Conservation (phyloP, 306 rosid species). For the barrel medic (Medicago truncatula) region MtrunA17r5.0-ANR NC_053042.1:37849001-37849500, state of each 20-base stretch:
- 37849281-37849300: slow-evolving; percentile 63
- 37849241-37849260: slow-evolving; percentile 53
- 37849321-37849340: slow-evolving; percentile 22
- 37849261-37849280: slow-evolving; percentile 47
- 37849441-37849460: slow-evolving; percentile 1
- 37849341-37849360: slow-evolving; percentile 30
- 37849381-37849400: slow-evolving; percentile 22
- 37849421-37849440: slow-evolving; percentile 2
- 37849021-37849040: slow-evolving; percentile 79
- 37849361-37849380: slow-evolving; percentile 28
- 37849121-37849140: slow-evolving; percentile 85
- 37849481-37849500: slow-evolving; percentile 60
- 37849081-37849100: slow-evolving; percentile 77
- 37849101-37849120: slow-evolving; percentile 77
- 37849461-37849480: slow-evolving; percentile 17
- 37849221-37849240: slow-evolving; percentile 57
- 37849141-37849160: slow-evolving; percentile 54
- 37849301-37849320: slow-evolving; percentile 33
- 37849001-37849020: slow-evolving; percentile 89
- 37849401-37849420: slow-evolving; percentile 8
- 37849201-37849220: slow-evolving; percentile 42
- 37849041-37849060: slow-evolving; percentile 74
- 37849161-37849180: slow-evolving; percentile 54
- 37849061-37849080: slow-evolving; percentile 77
- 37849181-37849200: slow-evolving; percentile 51